Conservation (phyloP, 805 yeast genomes). For the Pichia rugopelliculosa region DNA sequence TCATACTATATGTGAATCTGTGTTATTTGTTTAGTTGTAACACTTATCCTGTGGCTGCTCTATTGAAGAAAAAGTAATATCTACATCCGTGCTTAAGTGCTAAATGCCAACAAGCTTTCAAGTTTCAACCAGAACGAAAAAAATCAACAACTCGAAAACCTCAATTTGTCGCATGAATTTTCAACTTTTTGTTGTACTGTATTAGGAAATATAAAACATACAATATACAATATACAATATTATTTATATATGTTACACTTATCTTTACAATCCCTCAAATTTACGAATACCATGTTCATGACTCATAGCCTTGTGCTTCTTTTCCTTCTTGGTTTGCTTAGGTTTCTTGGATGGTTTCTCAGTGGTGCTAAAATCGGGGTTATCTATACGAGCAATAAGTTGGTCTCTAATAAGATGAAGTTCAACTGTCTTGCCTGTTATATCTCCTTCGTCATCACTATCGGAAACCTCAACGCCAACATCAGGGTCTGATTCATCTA, state of each 20-base stretch:
- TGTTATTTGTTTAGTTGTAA: not conserved
- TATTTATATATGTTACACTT: not conserved
- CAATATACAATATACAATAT: no score
- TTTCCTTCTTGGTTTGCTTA: slow-evolving; percentile 24
- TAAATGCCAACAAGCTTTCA: not conserved
- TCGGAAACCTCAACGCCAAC: slow-evolving; percentile 9
- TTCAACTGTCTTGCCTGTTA: slow-evolving; percentile 18
- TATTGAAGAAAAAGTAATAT: not conserved
- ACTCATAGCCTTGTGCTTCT: slow-evolving; percentile 38
- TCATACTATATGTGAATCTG: not conserved
- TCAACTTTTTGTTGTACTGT: not conserved
- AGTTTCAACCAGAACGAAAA: not conserved
- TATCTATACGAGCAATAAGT: slow-evolving; percentile 21
- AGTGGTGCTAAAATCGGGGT: slow-evolving; percentile 17
- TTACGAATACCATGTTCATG: slow-evolving; percentile 58
- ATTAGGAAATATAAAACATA: not conserved
- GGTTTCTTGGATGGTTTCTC: slow-evolving; percentile 12
- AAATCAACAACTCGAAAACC: not conserved
- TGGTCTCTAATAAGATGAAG: slow-evolving; percentile 21
- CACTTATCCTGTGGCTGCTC: not conserved
- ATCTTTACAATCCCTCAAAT: slow-evolving; percentile 44
- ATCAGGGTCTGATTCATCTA: not conserved
- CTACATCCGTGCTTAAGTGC: no score
- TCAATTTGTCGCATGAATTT: not conserved
- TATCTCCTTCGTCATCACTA: slow-evolving; percentile 16